A percentile compares a stretch with the other conserved stretches of the same genome.
These are phyloP conservation scores for Nicotiana benthamiana DNA, from an alignment of 257 asterid genomes.

Conservation along the genomic window DNA sequence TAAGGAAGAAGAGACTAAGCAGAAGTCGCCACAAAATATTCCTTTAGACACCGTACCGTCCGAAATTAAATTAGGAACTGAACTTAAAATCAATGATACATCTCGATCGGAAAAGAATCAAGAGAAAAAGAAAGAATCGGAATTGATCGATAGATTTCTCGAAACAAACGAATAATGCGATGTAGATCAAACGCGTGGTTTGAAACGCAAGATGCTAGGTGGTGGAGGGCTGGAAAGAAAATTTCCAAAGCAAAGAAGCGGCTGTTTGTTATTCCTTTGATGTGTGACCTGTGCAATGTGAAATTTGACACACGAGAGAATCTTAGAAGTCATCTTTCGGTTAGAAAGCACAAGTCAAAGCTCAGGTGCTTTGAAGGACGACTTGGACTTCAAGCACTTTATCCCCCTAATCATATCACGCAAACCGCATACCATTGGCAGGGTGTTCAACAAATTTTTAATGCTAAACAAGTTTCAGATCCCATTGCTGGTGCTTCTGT, in stretches of 20 bases:
- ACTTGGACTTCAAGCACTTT: constrained; percentile 23
- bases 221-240: constrained; percentile 19
- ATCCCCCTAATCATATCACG: constrained; percentile 19
- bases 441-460: constrained; percentile 11
- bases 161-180: too few species aligned
- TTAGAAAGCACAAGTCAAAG: constrained; percentile 20
- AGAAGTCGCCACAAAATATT: background rate
- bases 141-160: too few species aligned
- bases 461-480: constrained; percentile 5
- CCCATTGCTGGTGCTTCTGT: background rate
- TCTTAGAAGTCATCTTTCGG: constrained; percentile 15
- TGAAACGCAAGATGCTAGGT: constrained; percentile 8
- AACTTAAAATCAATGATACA: background rate
- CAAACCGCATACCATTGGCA: constrained; percentile 3
- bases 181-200: constrained; percentile 4
- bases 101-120: too few species aligned
- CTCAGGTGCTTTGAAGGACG: constrained; percentile 13
- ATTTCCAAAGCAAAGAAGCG: background rate
- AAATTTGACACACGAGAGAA: constrained; percentile 17
- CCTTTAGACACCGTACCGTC: background rate
- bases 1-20: constrained; percentile 8
- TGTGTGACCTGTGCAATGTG: constrained; percentile 23
- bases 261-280: constrained; percentile 8
- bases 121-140: too few species aligned
- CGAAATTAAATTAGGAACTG: background rate